Conservation (phyloP, 306 rosid species). For the Cicer arietinum region DNA sequence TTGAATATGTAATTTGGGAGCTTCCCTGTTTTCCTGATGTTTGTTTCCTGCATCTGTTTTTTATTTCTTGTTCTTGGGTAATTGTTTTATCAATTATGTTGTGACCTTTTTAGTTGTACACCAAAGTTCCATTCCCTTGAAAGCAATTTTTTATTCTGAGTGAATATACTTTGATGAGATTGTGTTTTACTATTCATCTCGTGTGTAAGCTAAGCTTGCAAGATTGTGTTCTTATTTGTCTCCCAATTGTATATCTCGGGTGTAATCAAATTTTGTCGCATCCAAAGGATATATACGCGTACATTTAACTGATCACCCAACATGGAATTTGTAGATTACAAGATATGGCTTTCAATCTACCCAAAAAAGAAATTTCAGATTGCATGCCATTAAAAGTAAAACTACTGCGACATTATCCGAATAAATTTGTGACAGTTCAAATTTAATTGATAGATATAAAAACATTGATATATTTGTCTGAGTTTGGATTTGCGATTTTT, state of each 20-base stretch:
- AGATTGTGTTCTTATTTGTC: neutral
- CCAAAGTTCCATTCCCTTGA: slow-evolving; percentile 43
- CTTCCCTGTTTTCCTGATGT: slow-evolving; percentile 60
- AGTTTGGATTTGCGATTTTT: too few relatives aligned
- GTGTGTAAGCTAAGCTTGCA: neutral
- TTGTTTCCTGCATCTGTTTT: slow-evolving; percentile 55
- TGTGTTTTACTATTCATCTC: slow-evolving; percentile 43
- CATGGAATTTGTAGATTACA: neutral
- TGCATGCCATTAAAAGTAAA: too few relatives aligned
- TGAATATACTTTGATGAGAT: slow-evolving; percentile 58
- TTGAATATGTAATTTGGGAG: slow-evolving; percentile 70
- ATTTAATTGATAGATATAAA: too few relatives aligned
- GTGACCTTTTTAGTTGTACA: slow-evolving; percentile 72
- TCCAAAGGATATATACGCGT: too few relatives aligned
- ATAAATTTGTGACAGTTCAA: too few relatives aligned
- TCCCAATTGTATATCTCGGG: neutral
- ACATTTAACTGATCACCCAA: neutral
- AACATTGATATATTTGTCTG: too few relatives aligned
- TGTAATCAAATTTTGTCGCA: neutral
- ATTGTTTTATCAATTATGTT: slow-evolving; percentile 70
- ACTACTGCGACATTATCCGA: too few relatives aligned
- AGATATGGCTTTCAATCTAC: neutral
- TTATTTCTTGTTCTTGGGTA: slow-evolving; percentile 38
- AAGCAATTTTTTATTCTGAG: slow-evolving; percentile 64
- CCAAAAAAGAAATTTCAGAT: too few relatives aligned